Percentiles rank a stretch among this genome's conserved stretches.
These are phyloP conservation scores for Salix purpurea DNA, from an alignment of 345 rosid species.

Conservation along the genomic window DNA sequence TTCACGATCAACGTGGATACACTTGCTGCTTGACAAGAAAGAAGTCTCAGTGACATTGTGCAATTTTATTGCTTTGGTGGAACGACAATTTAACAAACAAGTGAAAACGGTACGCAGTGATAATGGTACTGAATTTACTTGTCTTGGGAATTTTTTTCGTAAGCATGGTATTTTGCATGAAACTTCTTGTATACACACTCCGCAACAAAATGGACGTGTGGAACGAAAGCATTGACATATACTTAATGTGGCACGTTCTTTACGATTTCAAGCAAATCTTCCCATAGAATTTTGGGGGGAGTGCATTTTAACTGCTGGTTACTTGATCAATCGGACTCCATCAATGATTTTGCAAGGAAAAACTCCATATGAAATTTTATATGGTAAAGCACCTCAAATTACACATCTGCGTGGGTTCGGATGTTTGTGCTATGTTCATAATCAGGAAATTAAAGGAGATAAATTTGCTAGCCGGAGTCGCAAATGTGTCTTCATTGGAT, in stretches of 20 bases:
- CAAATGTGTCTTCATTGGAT: background rate
- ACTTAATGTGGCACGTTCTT: background rate
- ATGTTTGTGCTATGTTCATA: background rate
- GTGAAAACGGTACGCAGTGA: background rate
- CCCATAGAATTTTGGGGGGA: background rate
- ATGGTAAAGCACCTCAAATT: background rate
- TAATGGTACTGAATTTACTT: slow-evolving; percentile 7
- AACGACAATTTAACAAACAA: background rate
- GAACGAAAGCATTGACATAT: slow-evolving; percentile 17
- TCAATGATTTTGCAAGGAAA: background rate
- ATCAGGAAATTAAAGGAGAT: background rate
- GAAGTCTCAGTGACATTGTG: background rate
- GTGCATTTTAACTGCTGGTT: background rate
- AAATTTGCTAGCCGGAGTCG: background rate
- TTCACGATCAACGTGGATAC: slow-evolving; percentile 1
- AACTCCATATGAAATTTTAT: slow-evolving; percentile 1
- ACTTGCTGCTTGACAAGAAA: slow-evolving; percentile 10
- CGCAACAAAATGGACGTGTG: slow-evolving; percentile 10
- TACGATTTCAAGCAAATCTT: background rate
- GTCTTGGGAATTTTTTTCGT: background rate
- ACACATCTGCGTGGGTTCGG: background rate
- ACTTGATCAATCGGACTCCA: slow-evolving; percentile 3
- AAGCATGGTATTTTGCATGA: background rate
- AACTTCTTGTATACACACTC: slow-evolving; percentile 3
- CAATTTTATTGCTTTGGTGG: background rate